Evolutionary conservation across 768 basidiomycete genomes (phyloP).

Genomic region (Naganishia randhawae): DNA sequence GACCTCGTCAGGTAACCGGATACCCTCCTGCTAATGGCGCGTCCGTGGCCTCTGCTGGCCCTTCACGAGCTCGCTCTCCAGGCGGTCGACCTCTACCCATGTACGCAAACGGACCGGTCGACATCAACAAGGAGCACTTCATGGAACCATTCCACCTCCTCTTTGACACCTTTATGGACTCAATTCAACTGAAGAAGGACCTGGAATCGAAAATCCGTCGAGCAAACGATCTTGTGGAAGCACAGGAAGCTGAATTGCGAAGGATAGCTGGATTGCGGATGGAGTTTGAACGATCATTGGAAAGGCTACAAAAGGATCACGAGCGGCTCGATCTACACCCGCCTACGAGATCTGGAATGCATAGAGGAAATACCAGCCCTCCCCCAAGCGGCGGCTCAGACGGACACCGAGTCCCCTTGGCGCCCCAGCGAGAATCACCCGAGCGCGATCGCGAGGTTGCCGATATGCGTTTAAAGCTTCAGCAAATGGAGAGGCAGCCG

Average conservation of each 20-base stretch:
- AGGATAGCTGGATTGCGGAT: conserved; percentile 19
- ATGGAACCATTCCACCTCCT: conserved; percentile 29
- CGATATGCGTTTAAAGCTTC: background rate
- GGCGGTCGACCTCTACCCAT: background rate
- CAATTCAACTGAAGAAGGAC: conserved; percentile 26
- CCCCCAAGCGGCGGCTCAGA: conserved; percentile 9
- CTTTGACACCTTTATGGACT: conserved; percentile 29
- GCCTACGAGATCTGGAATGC: background rate
- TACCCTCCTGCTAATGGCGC: background rate
- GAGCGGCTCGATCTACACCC: background rate
- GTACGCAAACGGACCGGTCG: background rate
- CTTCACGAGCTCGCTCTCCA: background rate
- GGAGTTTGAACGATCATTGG: conserved; percentile 21
- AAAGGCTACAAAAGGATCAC: conserved; percentile 5
- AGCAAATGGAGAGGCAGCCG: conserved; percentile 1
- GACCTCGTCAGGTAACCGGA: background rate
- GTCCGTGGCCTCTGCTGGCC: background rate
- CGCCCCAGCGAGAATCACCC: background rate
- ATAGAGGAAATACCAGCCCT: background rate
- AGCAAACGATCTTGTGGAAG: conserved; percentile 30
- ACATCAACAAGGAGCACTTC: conserved; percentile 18
- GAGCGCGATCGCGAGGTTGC: background rate
- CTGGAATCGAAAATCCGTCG: conserved; percentile 27
- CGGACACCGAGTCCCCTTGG: background rate
- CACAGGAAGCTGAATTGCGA: conserved; percentile 27